Conservation (phyloP, 257 asterid genomes). For the Gardenia jasminoides region DNA sequence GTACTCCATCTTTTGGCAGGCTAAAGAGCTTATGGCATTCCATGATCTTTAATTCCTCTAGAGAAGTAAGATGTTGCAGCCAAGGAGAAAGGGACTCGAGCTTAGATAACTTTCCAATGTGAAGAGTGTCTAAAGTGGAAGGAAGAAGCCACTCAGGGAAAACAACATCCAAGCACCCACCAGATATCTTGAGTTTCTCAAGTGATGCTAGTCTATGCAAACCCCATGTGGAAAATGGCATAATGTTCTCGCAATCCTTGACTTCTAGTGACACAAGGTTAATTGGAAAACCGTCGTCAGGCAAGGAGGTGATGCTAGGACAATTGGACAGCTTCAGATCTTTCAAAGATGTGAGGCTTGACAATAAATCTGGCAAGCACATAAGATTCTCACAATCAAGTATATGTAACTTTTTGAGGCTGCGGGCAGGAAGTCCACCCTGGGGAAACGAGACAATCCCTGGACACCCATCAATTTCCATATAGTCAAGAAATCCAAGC, state of each 20-base stretch:
- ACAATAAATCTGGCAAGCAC: slow-evolving; percentile 37
- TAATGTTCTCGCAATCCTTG: slow-evolving; percentile 36
- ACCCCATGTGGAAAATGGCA: slow-evolving; percentile 41
- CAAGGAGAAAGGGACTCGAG: slow-evolving; percentile 47
- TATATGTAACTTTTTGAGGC: slow-evolving; percentile 37
- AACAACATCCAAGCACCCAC: slow-evolving; percentile 27
- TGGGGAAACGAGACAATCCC: slow-evolving; percentile 38
- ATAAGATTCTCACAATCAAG: slow-evolving; percentile 40
- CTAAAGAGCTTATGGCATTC: slow-evolving; percentile 36
- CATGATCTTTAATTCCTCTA: slow-evolving; percentile 45
- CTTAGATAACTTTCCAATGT: slow-evolving; percentile 29
- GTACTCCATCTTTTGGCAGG: slow-evolving; percentile 43
- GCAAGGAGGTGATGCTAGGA: slow-evolving; percentile 37
- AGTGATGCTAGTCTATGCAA: slow-evolving; percentile 49
- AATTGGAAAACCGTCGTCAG: slow-evolving; percentile 43
- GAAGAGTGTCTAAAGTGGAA: slow-evolving; percentile 41
- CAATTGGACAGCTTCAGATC: slow-evolving; percentile 39
- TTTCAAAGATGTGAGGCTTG: slow-evolving; percentile 39
- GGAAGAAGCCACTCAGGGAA: slow-evolving; percentile 53
- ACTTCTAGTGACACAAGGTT: slow-evolving; percentile 40
- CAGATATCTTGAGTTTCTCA: slow-evolving; percentile 39
- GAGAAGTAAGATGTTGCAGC: slow-evolving; percentile 49
- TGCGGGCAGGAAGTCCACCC: slow-evolving; percentile 37
- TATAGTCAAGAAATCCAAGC: slow-evolving; percentile 34
- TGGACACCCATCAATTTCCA: slow-evolving; percentile 49